Evolutionary conservation across 768 basidiomycete genomes (phyloP).

Genomic region (Tephrocybe sp.): DNA sequence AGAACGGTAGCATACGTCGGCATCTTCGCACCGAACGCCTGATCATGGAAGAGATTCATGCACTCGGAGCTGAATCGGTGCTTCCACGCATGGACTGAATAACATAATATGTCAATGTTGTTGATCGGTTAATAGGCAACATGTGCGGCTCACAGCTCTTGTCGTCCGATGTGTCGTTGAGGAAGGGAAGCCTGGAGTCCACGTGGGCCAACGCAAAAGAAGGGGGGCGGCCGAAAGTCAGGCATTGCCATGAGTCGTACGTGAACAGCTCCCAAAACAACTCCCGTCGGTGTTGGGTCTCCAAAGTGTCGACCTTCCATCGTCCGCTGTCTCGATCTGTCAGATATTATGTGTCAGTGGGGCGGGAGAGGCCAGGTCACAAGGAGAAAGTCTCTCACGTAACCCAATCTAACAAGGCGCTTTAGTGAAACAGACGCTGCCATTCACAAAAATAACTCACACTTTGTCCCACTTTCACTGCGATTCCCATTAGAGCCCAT

Average conservation of each 20-base stretch:
- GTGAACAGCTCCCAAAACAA: conserved; percentile 68
- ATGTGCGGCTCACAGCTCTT: conserved; percentile 50
- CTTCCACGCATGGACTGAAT: conserved; percentile 74
- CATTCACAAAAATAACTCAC: conserved; percentile 40
- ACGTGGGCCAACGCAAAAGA: conserved; percentile 68
- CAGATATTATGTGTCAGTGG: conserved; percentile 7
- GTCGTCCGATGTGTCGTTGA: conserved; percentile 50
- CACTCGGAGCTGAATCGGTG: conserved; percentile 68
- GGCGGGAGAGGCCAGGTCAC: conserved; percentile 2
- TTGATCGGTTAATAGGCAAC: background rate
- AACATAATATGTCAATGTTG: conserved; percentile 5
- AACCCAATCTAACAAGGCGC: conserved; percentile 55
- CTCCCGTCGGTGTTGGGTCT: conserved; percentile 63
- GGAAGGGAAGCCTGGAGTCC: conserved; percentile 62
- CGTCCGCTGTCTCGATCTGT: conserved; percentile 70
- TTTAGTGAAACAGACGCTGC: conserved; percentile 10
- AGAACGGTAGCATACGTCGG: conserved; percentile 67
- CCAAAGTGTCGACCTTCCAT: conserved; percentile 59
- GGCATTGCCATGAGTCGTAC: conserved; percentile 58
- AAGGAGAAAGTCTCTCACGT: conserved; percentile 41
- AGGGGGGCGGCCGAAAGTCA: conserved; percentile 70
- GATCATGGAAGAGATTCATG: conserved; percentile 68
- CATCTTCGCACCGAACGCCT: conserved; percentile 69
- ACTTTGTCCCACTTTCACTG: conserved; percentile 69
- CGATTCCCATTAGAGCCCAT: conserved; percentile 69